phyloP scores from a whole-genome alignment of 2,329 filamentous ascomycete species.

The Mariannaea sp. region DNA sequence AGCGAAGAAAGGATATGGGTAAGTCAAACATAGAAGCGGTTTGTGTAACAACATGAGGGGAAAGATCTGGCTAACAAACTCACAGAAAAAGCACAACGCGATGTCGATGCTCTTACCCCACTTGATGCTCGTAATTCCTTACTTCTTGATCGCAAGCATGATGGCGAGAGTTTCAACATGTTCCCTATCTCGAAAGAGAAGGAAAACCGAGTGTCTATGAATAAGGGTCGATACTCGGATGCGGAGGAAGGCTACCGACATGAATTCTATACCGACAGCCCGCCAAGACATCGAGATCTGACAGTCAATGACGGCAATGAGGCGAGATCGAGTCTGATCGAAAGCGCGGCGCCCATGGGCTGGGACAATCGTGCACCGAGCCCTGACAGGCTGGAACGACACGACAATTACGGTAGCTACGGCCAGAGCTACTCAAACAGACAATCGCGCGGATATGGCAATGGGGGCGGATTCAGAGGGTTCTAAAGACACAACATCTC shows the following conservation, averaged over 20 bases:
- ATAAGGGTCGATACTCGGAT: slow-evolving; percentile 42
- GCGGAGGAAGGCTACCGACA: slow-evolving; percentile 30
- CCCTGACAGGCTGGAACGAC: slow-evolving; percentile 23
- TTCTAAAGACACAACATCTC: slow-evolving; percentile 24
- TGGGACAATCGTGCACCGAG: slow-evolving; percentile 35
- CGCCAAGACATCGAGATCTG: slow-evolving; percentile 44
- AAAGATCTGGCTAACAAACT: slow-evolving; percentile 35
- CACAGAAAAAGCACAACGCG: slow-evolving; percentile 75
- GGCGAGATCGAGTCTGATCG: slow-evolving; percentile 47
- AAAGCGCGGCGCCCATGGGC: slow-evolving; percentile 48
- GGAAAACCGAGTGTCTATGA: slow-evolving; percentile 39
- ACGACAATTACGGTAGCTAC: slow-evolving; percentile 31
- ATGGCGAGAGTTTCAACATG: slow-evolving; percentile 45
- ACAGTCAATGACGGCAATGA: slow-evolving; percentile 44
- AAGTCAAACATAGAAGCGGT: slow-evolving; percentile 47
- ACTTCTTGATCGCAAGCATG: slow-evolving; percentile 65
- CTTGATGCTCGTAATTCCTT: slow-evolving; percentile 87
- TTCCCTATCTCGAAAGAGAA: slow-evolving; percentile 50
- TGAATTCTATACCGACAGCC: slow-evolving; percentile 33
- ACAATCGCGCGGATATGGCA: slow-evolving; percentile 32
- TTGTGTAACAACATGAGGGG: slow-evolving; percentile 6
- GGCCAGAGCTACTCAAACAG: slow-evolving; percentile 9
- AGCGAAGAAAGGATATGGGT: slow-evolving; percentile 88
- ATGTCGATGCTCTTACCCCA: slow-evolving; percentile 82
- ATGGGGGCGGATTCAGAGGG: slow-evolving; percentile 35